These are phyloP conservation scores for Meyerozyma athensensis DNA, from an alignment of 1,139 yeast species.

Conservation along the genomic window DNA sequence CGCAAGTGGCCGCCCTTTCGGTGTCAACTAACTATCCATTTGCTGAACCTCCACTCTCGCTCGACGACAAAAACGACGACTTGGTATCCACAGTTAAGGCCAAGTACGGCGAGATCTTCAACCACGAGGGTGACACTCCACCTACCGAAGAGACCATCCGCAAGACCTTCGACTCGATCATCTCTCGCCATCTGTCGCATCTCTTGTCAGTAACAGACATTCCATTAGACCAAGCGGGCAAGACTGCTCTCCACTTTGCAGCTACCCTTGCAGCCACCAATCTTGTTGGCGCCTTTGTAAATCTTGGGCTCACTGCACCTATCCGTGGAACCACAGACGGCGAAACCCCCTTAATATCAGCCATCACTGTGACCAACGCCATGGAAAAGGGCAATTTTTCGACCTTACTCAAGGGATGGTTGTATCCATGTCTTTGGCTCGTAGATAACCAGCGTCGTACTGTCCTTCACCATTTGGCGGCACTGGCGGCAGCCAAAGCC, in stretches of 20 bases:
- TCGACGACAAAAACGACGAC: conserved; percentile 21
- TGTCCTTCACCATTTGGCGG: conserved; percentile 34
- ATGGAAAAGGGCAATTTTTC: conserved; percentile 43
- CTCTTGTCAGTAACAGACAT: conserved; percentile 24
- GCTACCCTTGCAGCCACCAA: conserved; percentile 38
- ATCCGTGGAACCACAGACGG: conserved; percentile 39
- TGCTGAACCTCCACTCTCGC: conserved; percentile 50
- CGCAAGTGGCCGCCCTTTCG: conserved; percentile 4
- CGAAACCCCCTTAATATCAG: conserved; percentile 38
- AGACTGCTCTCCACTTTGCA: conserved; percentile 46
- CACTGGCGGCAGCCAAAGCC: conserved; percentile 16
- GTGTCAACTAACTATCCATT: conserved; percentile 38
- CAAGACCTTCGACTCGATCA: conserved; percentile 13
- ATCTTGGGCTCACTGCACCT: conserved; percentile 35
- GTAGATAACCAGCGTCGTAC: conserved; percentile 31
- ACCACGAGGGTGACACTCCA: conserved; percentile 14
- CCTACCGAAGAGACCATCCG: conserved; percentile 13
- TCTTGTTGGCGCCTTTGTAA: conserved; percentile 33
- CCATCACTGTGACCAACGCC: conserved; percentile 41
- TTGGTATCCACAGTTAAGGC: conserved; percentile 50
- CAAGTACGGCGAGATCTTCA: conserved; percentile 33
- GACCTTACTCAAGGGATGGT: conserved; percentile 29
- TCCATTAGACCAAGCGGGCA: conserved; percentile 39
- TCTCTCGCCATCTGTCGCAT: conserved; percentile 7
- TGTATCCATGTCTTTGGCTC: conserved; percentile 37